phyloP scores from a whole-genome alignment of 2,329 filamentous ascomycete genomes.

The Fusarium sp. region DNA sequence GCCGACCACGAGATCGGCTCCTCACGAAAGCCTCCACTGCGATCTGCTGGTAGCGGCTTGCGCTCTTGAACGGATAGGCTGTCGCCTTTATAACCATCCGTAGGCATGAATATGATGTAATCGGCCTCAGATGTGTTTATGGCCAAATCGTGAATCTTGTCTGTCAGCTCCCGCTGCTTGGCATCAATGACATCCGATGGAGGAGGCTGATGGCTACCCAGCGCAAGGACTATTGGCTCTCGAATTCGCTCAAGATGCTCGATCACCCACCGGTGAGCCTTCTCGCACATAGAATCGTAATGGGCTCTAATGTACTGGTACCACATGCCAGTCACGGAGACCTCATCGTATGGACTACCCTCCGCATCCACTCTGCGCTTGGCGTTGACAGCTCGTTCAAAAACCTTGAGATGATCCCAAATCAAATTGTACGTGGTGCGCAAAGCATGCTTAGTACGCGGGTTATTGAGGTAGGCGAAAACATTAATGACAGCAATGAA shows the following conservation, averaged over 20 bases:
- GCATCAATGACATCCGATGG: not conserved
- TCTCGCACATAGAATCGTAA: slow-evolving; percentile 34
- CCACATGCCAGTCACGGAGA: slow-evolving; percentile 41
- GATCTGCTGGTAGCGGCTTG: not conserved
- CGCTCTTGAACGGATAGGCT: slow-evolving; percentile 21
- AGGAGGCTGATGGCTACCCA: slow-evolving; percentile 6
- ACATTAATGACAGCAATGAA: slow-evolving; percentile 38
- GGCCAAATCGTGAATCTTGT: slow-evolving; percentile 42
- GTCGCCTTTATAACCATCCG: slow-evolving; percentile 46
- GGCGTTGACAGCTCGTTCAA: slow-evolving; percentile 43
- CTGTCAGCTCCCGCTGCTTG: slow-evolving; percentile 30
- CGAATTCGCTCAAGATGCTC: slow-evolving; percentile 39
- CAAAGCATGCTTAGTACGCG: slow-evolving; percentile 28
- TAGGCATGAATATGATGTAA: slow-evolving; percentile 43
- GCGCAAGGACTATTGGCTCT: slow-evolving; percentile 17
- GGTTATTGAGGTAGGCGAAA: slow-evolving; percentile 45
- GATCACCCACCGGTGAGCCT: slow-evolving; percentile 44
- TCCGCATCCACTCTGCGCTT: slow-evolving; percentile 3
- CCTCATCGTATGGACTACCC: not conserved
- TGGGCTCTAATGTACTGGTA: slow-evolving; percentile 42
- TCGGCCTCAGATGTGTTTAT: slow-evolving; percentile 41
- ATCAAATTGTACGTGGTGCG: slow-evolving; percentile 46
- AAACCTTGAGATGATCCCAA: slow-evolving; percentile 38
- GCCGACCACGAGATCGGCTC: slow-evolving; percentile 26
- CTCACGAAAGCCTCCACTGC: not conserved